phyloP scores from a whole-genome alignment of 2,329 filamentous ascomycete genomes.

The Escovopsis sp. region DNA sequence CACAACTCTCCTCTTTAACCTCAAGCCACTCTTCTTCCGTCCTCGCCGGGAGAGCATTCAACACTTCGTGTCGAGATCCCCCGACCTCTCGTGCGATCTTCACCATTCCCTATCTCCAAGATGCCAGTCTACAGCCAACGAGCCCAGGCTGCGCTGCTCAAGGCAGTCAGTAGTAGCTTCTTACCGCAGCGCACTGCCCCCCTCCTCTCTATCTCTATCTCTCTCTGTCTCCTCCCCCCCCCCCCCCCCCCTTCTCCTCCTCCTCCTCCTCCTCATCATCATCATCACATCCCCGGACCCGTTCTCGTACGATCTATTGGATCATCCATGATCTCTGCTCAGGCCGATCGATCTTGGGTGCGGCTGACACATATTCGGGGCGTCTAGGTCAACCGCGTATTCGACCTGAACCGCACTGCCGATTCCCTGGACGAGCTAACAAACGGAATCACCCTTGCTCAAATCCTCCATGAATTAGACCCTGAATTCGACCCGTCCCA shows the following conservation, averaged over 20 bases:
- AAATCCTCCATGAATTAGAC: slow-evolving; percentile 44
- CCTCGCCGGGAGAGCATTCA: too few species aligned
- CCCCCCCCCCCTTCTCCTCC: too few species aligned
- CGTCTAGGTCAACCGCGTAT: slow-evolving; percentile 23
- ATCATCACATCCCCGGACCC: too few species aligned
- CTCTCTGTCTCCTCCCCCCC: too few species aligned
- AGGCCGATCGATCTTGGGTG: too few species aligned
- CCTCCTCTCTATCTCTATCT: too few species aligned
- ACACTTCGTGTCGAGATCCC: neutral
- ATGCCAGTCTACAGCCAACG: slow-evolving; percentile 26
- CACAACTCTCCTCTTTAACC: neutral
- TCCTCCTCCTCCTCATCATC: too few species aligned
- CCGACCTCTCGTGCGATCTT: neutral
- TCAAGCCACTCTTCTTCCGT: neutral
- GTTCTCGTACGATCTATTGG: slow-evolving; percentile 1
- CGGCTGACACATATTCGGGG: neutral
- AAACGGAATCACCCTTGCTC: slow-evolving; percentile 39
- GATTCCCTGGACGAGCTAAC: slow-evolving; percentile 36
- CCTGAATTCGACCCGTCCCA: slow-evolving; percentile 39
- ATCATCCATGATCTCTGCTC: neutral
- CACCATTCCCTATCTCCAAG: neutral
- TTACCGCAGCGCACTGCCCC: slow-evolving; percentile 1
- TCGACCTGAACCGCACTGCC: slow-evolving; percentile 29
- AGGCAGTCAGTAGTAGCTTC: slow-evolving; percentile 30
- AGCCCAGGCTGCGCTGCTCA: slow-evolving; percentile 40